These are phyloP conservation scores for Fusarium poae DNA, from an alignment of 2,329 filamentous ascomycete species.

Conservation along the genomic window DNA sequence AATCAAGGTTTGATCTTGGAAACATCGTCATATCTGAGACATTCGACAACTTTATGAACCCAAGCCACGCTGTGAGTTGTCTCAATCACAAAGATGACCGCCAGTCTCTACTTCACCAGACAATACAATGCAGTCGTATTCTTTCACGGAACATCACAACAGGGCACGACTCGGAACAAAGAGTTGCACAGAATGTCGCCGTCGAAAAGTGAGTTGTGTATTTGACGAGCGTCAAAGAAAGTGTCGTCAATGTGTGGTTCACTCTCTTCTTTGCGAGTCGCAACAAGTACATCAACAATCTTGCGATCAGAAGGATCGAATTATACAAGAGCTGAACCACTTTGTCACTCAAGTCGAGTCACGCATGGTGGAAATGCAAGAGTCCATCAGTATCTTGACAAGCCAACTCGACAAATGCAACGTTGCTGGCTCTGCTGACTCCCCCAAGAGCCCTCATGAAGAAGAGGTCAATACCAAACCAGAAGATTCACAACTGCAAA, in stretches of 20 bases:
- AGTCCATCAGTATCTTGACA: conserved; percentile 11
- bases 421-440: background rate
- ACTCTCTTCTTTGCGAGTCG: conserved; percentile 59
- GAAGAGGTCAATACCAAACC: background rate
- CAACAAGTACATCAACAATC: conserved; percentile 51
- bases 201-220: conserved; percentile 64
- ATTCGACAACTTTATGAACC: background rate
- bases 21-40: conserved; percentile 12
- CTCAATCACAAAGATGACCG: background rate
- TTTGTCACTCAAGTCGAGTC: conserved; percentile 16
- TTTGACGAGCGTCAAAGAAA: conserved; percentile 53
- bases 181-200: conserved; percentile 59
- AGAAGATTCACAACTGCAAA: background rate
- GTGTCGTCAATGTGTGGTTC: conserved; percentile 61
- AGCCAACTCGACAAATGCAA: background rate
- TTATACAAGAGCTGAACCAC: conserved; percentile 2
- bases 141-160: conserved; percentile 31
- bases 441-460: background rate
- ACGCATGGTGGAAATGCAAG: conserved; percentile 23
- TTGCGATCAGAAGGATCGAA: conserved; percentile 1
- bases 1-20: background rate
- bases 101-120: conserved; percentile 6
- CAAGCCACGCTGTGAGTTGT: background rate
- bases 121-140: background rate
- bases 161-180: conserved; percentile 52